Percentiles rank a stretch among this genome's conserved stretches.
phyloP scores from a whole-genome alignment of 2,329 filamentous ascomycete species.

The Corniculantispora saksenae region DNA sequence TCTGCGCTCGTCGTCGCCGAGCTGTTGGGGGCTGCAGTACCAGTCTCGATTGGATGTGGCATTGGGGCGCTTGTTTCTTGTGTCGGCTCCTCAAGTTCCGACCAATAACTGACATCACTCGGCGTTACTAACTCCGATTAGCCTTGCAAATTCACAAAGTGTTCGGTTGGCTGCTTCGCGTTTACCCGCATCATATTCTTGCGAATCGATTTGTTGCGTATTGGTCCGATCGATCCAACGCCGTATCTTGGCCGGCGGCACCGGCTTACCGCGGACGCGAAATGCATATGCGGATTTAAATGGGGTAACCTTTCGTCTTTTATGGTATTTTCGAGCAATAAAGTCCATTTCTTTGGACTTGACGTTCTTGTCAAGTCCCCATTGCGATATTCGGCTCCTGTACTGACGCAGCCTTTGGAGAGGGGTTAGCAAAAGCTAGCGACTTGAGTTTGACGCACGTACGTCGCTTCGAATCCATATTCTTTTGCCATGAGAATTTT shows the following conservation, averaged over 20 bases:
- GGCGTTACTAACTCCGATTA: not conserved
- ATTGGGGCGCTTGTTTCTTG: too few species aligned
- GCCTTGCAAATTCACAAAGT: not conserved
- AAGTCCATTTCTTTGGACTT: slow-evolving; percentile 7
- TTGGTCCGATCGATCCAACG: not conserved
- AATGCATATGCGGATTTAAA: not conserved
- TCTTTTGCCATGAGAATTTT: not conserved
- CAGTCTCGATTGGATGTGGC: too few species aligned
- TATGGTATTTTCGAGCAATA: not conserved
- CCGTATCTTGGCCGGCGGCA: not conserved
- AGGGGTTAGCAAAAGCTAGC: not conserved
- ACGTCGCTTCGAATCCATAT: slow-evolving; percentile 4
- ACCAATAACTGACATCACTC: slow-evolving; percentile 8
- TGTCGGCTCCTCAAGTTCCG: not conserved
- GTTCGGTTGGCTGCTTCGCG: not conserved
- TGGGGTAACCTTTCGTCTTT: not conserved
- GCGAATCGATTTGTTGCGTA: not conserved
- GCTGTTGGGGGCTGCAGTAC: not conserved
- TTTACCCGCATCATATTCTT: not conserved
- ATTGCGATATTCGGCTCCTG: slow-evolving; percentile 6
- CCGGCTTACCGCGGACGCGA: not conserved
- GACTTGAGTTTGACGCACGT: not conserved
- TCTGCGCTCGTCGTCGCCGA: not conserved
- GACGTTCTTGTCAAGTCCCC: slow-evolving; percentile 8
- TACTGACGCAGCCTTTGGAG: slow-evolving; percentile 1